Base-by-base conservation (phyloP, 768 basidiomycete genomes). In the Naganishia onofrii region DNA sequence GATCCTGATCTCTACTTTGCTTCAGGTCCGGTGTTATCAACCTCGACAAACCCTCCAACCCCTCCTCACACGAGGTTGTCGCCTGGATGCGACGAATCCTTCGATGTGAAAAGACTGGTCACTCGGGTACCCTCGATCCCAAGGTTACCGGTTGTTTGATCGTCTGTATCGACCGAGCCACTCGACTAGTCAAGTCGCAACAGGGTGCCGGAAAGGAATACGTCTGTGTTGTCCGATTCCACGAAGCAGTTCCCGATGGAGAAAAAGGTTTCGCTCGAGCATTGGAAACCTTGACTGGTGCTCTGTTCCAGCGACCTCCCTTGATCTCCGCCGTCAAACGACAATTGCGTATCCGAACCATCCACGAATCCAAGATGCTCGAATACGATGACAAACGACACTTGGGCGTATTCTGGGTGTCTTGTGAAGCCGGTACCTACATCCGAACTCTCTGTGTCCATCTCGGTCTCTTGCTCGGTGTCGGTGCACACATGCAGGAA, bases 401-500 rank as follows among this genome's bases (percentile, higher is more conserved):
- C 77, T 87, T 99, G 66, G 92, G 87, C 48, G 94, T 99, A 23
- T 99, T 98, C 84, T 95, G 93, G 92, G 96, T 97, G 28, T 93
- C 91, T 26, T 99, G 96, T 80, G 96, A 99, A 81, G 96, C 96
- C 44, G 96, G 96, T 58, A 85, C 84, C 12, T 85, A 85, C 77
- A 85, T 85, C 74, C 90, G 96, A 80, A 99, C 96, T 0, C 85
- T 99, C 54, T 99, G 96, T 80, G 96, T 99, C 17, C 96, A 99
- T 82, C 84, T 99, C 66, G 96, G 96, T 70, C 85, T 99, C 64
- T 71, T 99, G 51, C 84, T 97, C 44, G 96, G 96, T 71, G 95
- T 98, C 32, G 96, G 96, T 28, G 96, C 94, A n/a, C 96, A 99
- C 82, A 99, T 99, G 96, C 95, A 99, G 83, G 96, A 99, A 81